Base-by-base conservation (phyloP, 495 filamentous ascomycete species). In the Jackrogersella minutella region DNA sequence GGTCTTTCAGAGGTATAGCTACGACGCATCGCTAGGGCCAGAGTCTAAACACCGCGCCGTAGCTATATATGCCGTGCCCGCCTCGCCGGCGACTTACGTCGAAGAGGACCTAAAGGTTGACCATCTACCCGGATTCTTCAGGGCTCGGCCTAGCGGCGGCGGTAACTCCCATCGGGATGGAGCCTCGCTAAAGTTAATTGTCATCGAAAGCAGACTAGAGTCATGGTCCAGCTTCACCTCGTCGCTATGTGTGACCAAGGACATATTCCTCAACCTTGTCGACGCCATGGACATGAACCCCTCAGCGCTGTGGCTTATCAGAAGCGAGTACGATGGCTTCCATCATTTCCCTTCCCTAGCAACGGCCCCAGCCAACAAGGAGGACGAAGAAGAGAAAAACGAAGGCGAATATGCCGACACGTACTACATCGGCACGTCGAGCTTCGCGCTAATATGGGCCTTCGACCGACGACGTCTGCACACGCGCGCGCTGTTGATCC, bases 371-470 rank as follows among this genome's bases (percentile, higher is more conserved):
- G 17, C 0, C 7, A 6, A 14, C 2, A 16, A 31, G 5, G 37
- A 40, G 2, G 36, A 41, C 4, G 26, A 36, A 14, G 22, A 36
- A 2, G 41, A 17, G 21, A 2, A 22, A 11, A 28, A 33, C 9
- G 19, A 13, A 2, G 40, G 11, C 28, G 5, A 28, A 26, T 37
- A 13, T 46, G 17, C n/a, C n/a, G 60, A 69, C 41, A 69, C 70
- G 36, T 70, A 70, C 58, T 72, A 72, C 33, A 41, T 72, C 21
- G 70, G 70, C 19, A 72, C 62, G 19, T 69, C 66, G 6, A 62
- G 54, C 50, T 72, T 70, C 44, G 68, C 60, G 44, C 64, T 73
- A 13, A 57, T 66, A 36, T 73, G 71, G 68, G 64, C 71, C 2
- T 73, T 62, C 39, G 52, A 71, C 39, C 51, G 50, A 11, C 33